Base-by-base conservation (phyloP, 1,284 basidiomycete species). In the Dichomitus squalens region DNA sequence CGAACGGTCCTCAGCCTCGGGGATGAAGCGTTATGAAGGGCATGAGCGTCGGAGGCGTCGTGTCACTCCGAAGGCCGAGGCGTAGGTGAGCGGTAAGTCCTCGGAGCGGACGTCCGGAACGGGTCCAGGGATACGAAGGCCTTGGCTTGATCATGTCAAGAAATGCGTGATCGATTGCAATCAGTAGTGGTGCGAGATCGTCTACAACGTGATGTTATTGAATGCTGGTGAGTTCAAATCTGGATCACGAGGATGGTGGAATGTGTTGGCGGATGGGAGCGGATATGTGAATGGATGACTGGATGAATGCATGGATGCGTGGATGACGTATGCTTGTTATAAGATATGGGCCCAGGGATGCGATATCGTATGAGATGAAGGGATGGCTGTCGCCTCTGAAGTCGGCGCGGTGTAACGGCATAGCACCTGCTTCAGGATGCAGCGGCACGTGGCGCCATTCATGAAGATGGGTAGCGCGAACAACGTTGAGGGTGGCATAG, bases 381-480 rank as follows among this genome's bases (percentile, higher is more conserved):
- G 25, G 41, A 43, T 27, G 41, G 23, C 18, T 27, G 18, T 43
- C 41, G 41, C 41, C 25, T n/a, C 16, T 16, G 7, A 36, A 36
- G 9, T 11, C 11, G 35, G 9, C 35, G 41, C 16, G 39, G 9
- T 29, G 41, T 29, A 27, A 27, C 6, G 41, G 5, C 14, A 25
- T 16, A 18, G 29, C 29, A 5, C 11, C 29, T 31, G 29, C 29
- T 31, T 31, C 29, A 31, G 29, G 29, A 20, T 39, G 6, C 14
- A n/a, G 16, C 16, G 20, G 6, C n/a, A n/a, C 16, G 38, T 20
- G 38, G 16, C 38, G 38, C 29, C 29, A 31, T 25, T n/a, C 43
- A 74, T 71, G 29, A 50, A 8, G 44, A 34, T 29, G 34, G 27
- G 21, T 23, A 39, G 1, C 40, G 31, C 4, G 36, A 36, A 39